Base-by-base conservation (phyloP, 371 early-diverging fungal genomes). In the Basidiobolus meristosporus region DNA sequence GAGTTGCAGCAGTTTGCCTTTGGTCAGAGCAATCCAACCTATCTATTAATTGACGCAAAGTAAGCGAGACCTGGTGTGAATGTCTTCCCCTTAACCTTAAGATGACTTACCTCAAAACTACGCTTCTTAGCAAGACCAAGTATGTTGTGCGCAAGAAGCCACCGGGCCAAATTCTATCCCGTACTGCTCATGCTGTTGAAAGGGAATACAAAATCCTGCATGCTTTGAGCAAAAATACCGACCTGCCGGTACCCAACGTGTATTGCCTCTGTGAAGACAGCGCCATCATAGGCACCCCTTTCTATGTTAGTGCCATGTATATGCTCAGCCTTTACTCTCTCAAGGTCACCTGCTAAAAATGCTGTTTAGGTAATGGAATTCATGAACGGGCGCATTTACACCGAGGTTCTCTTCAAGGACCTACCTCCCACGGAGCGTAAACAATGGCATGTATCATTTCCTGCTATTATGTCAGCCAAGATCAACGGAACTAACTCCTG, bases 11-110 rank as follows among this genome's bases (percentile, higher is more conserved):
- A 89, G 59, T 91, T 91, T 59, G 73, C 73, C 46, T 60, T 81
- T 10, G 92, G 92, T 0, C 90, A 90, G 44, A 78, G 79, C 50
- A 92, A 92, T 53, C 92, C 92, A 3, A 92, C 92, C 5, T 92
- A 79, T 47, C 60, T 82, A 14, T 41, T 83, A 42, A 68, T 60
- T 16, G 77, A 76, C 42, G 64, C 62, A 39, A 72, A 66, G 70
- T 77, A 69, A 50, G 63, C 53, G 21, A 26, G 17, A 22, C 6
- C 15, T 12, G 17, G 11, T 4, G 1, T 10, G 17, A 20, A 15
- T 11, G 17, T n/a, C 19, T 19, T 31, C 3, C 7, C 7, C 9
- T 16, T 7, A 38, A 40, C 12, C 20, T 39, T 14, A 10, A 15
- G 7, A 21, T 17, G 12, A n/a, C 10, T 31, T 20, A 22, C 7